Percentiles rank a stretch among this genome's conserved stretches.
phyloP scores from a whole-genome alignment of 495 filamentous ascomycete genomes.

The Aspergillus heteromorphus region DNA sequence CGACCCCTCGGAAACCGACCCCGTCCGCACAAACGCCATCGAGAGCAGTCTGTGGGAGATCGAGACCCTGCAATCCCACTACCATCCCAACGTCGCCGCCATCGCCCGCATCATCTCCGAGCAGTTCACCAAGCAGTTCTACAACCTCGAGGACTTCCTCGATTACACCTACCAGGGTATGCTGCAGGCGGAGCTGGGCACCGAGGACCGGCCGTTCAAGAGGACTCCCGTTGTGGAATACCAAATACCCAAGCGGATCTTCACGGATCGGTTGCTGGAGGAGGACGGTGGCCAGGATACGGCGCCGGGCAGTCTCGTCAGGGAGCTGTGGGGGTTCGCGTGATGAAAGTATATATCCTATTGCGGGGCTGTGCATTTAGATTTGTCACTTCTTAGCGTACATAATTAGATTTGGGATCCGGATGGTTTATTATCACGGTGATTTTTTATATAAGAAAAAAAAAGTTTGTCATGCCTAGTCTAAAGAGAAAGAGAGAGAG shows the following conservation, averaged over 20 bases:
- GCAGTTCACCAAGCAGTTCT: constrained; percentile 94
- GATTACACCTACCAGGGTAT: constrained; percentile 92
- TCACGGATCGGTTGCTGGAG: constrained; percentile 46
- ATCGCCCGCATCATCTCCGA: constrained; percentile 91
- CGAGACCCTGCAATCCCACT: constrained; percentile 82
- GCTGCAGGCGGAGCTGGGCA: constrained; percentile 68
- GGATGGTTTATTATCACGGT: background rate
- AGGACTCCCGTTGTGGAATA: constrained; percentile 86
- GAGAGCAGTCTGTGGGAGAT: constrained; percentile 96
- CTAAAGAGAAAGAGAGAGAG: background rate
- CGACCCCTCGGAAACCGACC: constrained; percentile 65
- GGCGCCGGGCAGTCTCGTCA: constrained; percentile 33
- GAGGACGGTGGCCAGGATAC: constrained; percentile 42
- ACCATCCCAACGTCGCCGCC: constrained; percentile 94
- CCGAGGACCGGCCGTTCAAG: constrained; percentile 64
- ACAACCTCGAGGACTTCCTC: constrained; percentile 91
- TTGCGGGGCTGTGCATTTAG: background rate
- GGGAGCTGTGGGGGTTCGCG: constrained; percentile 38
- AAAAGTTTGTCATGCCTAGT: background rate
- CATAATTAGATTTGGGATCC: constrained; percentile 5
- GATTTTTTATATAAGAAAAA: no score
- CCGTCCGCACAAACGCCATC: constrained; percentile 77
- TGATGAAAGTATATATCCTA: background rate
- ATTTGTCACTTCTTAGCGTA: constrained; percentile 7
- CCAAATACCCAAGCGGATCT: constrained; percentile 88